Conservation (phyloP, 2,329 filamentous ascomycete genomes). For the Botryotinia globosa region DNA sequence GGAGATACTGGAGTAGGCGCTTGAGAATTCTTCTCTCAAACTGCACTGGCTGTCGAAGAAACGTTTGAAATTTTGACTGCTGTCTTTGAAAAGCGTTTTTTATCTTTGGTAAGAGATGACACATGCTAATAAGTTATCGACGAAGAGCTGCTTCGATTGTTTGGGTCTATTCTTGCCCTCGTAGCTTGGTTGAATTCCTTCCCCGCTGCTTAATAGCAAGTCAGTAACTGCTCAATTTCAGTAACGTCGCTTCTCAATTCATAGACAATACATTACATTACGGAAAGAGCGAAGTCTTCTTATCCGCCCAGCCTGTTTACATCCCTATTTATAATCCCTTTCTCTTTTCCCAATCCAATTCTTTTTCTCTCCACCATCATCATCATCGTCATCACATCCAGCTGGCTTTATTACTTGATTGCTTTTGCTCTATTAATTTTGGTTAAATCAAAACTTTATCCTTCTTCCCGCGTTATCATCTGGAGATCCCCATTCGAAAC, state of each 20-base stretch:
- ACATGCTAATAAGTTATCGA: too few relatives aligned
- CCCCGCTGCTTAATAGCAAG: background rate
- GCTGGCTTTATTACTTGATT: background rate
- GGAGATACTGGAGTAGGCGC: background rate
- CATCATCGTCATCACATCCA: background rate
- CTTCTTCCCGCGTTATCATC: background rate
- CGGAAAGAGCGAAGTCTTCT: background rate
- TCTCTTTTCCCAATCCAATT: background rate
- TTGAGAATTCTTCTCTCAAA: background rate
- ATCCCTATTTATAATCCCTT: background rate
- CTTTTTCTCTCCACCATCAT: background rate
- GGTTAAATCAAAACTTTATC: background rate
- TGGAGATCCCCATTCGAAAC: background rate
- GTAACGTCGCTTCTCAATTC: background rate
- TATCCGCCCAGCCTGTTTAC: background rate
- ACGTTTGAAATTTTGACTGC: background rate
- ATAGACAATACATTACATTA: background rate
- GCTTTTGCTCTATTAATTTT: background rate
- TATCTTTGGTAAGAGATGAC: background rate
- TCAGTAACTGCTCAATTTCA: background rate
- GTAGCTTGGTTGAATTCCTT: background rate
- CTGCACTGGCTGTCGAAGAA: background rate
- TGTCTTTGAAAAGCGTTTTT: too few relatives aligned
- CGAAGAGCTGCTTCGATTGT: background rate
- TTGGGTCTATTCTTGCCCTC: background rate